phyloP scores from a whole-genome alignment of 179 eudicot genomes.

The Spergularia azorica region DNA sequence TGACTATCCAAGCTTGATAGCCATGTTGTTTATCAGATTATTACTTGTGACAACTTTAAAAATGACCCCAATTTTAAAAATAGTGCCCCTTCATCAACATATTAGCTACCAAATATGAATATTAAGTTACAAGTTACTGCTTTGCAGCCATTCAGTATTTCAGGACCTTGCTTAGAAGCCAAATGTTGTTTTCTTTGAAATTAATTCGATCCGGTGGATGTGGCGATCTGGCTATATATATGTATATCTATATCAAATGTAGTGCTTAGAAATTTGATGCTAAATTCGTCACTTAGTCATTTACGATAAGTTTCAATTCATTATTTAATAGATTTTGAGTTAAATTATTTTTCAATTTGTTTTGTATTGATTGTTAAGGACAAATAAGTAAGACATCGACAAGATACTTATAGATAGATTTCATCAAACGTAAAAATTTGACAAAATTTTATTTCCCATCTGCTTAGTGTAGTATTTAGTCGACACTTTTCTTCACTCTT shows the following conservation, averaged over 20 bases:
- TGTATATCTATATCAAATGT: neutral
- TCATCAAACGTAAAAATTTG: too few relatives aligned
- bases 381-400: too few relatives aligned
- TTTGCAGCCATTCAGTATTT: neutral
- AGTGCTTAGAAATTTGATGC: neutral
- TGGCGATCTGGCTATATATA: neutral
- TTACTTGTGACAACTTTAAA: neutral
- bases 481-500: too few relatives aligned
- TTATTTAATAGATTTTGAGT: too few relatives aligned
- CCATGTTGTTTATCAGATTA: neutral
- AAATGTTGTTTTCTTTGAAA: neutral
- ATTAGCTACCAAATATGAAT: neutral
- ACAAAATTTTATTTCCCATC: too few relatives aligned
- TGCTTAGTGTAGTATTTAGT: too few relatives aligned
- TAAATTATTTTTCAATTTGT: too few relatives aligned
- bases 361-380: too few relatives aligned
- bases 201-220: neutral
- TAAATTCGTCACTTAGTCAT: neutral
- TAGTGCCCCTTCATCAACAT: conserved; percentile 12
- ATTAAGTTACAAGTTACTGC: neutral
- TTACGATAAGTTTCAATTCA: too few relatives aligned
- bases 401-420: too few relatives aligned
- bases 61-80: conserved; percentile 6
- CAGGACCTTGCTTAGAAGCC: conserved; percentile 11
- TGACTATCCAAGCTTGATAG: too few relatives aligned